Evolutionary conservation across 2,329 filamentous ascomycete genomes (phyloP), one percentile per base, ranked within the genome.

Genomic region (Exophiala calicioides): DNA sequence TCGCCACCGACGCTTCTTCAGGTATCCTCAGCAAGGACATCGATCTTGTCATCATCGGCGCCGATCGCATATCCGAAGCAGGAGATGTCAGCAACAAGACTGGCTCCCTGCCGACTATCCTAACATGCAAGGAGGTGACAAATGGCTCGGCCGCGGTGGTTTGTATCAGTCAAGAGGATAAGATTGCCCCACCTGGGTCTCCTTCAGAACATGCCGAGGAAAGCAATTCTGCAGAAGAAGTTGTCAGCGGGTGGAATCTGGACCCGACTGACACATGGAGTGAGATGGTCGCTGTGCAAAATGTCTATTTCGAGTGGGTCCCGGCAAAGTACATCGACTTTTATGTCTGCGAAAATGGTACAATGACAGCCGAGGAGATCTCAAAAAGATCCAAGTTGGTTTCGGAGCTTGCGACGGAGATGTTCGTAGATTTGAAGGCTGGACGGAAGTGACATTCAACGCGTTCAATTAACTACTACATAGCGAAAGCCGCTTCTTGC

Each of bases 71-170:
- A 44, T 76, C 77, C 9, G 61, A 67, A 0, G 61, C 67, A 1
- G 83, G 81, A 2, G 75, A 78, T 21, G 77, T 86, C 13, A 81
- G 76, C 62, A 87, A 86, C 65, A 87, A 86, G 63, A 81, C 75
- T 0, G 83, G 84, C 0, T 83, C 80, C 1, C 63, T 86, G 5
- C 75, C 80, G 1, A 74, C 78, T 1, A 72, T 80, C 0, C 67
- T 85, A 1, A 72, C 76, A 38, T 76, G 78, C 5, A 78, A 72
- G 42, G 62, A 76, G 38, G 62, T 77, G 3, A 54, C 47, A 6
- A 0, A 49, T 50, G 43, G 42, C 23, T 36, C 38, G 0, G 71
- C 66, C 8, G 75, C 72, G 47, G 68, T 83, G 0, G 62, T 84
- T 2, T 76, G 81, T 0, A 54, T 86, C 3, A 76, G 77, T 33